phyloP scores from a whole-genome alignment of 352 stramenopile species.

The Globisporangium acanthophoron region DNA sequence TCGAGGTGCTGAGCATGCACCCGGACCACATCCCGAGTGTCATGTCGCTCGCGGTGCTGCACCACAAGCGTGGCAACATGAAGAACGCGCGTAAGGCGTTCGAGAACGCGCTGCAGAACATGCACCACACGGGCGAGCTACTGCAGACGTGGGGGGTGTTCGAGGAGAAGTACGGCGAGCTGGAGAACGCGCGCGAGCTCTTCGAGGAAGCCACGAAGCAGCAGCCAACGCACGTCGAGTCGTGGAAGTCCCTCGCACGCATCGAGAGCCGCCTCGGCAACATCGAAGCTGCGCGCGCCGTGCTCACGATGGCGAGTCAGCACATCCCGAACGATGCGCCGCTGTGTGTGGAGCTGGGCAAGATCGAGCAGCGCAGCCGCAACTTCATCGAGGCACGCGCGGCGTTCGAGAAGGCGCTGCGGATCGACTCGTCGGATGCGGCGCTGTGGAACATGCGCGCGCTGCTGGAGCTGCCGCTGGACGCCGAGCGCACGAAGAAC shows the following conservation, averaged over 20 bases:
- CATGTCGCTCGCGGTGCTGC: slow-evolving; percentile 70
- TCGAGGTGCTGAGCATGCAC: slow-evolving; percentile 45
- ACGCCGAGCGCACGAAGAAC: slow-evolving; percentile 60
- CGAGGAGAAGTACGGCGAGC: slow-evolving; percentile 66
- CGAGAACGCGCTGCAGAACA: slow-evolving; percentile 49
- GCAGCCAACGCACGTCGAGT: slow-evolving; percentile 55
- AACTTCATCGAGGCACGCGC: slow-evolving; percentile 49
- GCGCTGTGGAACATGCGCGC: slow-evolving; percentile 82
- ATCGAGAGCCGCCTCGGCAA: slow-evolving; percentile 60
- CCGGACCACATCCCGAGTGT: slow-evolving; percentile 72
- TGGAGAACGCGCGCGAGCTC: slow-evolving; percentile 65
- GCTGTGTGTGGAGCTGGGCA: slow-evolving; percentile 68
- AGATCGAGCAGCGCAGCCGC: slow-evolving; percentile 75
- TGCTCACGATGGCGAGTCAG: slow-evolving; percentile 60
- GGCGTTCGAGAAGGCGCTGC: slow-evolving; percentile 70
- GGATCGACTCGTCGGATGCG: slow-evolving; percentile 55
- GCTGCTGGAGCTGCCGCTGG: slow-evolving; percentile 57
- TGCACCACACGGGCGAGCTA: slow-evolving; percentile 50
- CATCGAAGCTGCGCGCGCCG: slow-evolving; percentile 52
- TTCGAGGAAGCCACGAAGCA: slow-evolving; percentile 67
- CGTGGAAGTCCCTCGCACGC: slow-evolving; percentile 63
- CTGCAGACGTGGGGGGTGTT: slow-evolving; percentile 71
- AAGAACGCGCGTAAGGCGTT: slow-evolving; percentile 55
- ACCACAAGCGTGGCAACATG: slow-evolving; percentile 42
- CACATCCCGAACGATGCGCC: slow-evolving; percentile 61